Evolutionary conservation across 2,329 filamentous ascomycete species (phyloP).

Genomic region (Pseudogymnoascus pannorum): DNA sequence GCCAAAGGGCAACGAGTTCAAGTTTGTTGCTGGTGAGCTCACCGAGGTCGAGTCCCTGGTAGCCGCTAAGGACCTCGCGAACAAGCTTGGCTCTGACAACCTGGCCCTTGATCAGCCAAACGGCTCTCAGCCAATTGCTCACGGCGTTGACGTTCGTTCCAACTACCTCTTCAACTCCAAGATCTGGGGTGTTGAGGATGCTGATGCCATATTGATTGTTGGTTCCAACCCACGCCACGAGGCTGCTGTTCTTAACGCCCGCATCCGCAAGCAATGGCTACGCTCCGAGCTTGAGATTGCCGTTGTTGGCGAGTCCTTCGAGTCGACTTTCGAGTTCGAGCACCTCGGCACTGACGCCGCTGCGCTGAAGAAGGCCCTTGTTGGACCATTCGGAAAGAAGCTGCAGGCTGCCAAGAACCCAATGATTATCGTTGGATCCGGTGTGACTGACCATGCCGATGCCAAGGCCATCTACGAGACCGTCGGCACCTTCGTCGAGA

Average conservation of each 20-base stretch:
- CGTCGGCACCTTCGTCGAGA: conserved; percentile 84
- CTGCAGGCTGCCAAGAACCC: conserved; percentile 79
- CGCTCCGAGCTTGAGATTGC: conserved; percentile 90
- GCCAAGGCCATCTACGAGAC: conserved; percentile 91
- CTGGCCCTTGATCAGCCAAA: conserved; percentile 84
- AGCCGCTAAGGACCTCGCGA: conserved; percentile 93
- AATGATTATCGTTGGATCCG: conserved; percentile 94
- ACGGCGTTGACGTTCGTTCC: conserved; percentile 86
- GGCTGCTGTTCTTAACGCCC: conserved; percentile 88
- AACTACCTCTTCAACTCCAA: conserved; percentile 97
- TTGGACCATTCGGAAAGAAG: conserved; percentile 88
- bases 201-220: conserved; percentile 83
- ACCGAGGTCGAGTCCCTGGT: conserved; percentile 90
- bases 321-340: conserved; percentile 93
- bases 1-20: conserved; percentile 89
- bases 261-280: conserved; percentile 96
- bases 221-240: conserved; percentile 95
- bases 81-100: conserved; percentile 94
- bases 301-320: conserved; percentile 81
- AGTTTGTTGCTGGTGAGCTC: conserved; percentile 84
- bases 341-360: conserved; percentile 75
- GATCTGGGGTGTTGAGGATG: conserved; percentile 89
- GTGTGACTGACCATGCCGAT: conserved; percentile 82
- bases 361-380: conserved; percentile 76
- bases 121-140: conserved; percentile 75